These are phyloP conservation scores for Dactylellina cionopaga DNA, from an alignment of 2,329 filamentous ascomycete genomes.

Conservation along the genomic window DNA sequence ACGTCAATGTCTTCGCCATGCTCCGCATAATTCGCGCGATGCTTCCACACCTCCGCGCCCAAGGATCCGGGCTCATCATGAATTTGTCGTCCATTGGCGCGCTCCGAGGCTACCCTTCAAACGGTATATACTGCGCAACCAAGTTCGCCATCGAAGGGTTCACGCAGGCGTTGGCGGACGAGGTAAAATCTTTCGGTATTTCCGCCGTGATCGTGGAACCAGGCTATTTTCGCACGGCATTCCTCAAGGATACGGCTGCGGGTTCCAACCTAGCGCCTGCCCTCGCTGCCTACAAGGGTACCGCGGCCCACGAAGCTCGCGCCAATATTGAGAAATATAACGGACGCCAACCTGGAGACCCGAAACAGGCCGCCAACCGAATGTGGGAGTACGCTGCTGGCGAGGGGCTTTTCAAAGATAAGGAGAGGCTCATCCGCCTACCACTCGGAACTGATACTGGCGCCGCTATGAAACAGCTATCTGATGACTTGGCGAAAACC, in stretches of 20 bases:
- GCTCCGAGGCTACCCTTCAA: constrained; percentile 60
- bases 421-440: constrained; percentile 59
- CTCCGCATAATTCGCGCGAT: constrained; percentile 65
- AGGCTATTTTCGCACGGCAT: constrained; percentile 66
- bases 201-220: constrained; percentile 64
- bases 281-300: constrained; percentile 58
- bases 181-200: constrained; percentile 64
- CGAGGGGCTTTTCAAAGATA: constrained; percentile 58
- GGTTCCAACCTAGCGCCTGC: constrained; percentile 55
- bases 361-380: constrained; percentile 60
- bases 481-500: constrained; percentile 47
- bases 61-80: constrained; percentile 62
- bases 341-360: constrained; percentile 62
- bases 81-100: constrained; percentile 65
- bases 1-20: constrained; percentile 68
- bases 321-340: constrained; percentile 56
- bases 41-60: constrained; percentile 64
- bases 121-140: constrained; percentile 63
- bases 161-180: constrained; percentile 62
- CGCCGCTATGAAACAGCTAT: constrained; percentile 57
- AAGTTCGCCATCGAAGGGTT: constrained; percentile 64
- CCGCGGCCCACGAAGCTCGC: constrained; percentile 55
- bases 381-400: constrained; percentile 61
- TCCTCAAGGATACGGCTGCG: constrained; percentile 58
- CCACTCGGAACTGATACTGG: constrained; percentile 60